Evolutionary conservation across 2,329 filamentous ascomycete species (phyloP).

Genomic region (Hypoxylon sp.): DNA sequence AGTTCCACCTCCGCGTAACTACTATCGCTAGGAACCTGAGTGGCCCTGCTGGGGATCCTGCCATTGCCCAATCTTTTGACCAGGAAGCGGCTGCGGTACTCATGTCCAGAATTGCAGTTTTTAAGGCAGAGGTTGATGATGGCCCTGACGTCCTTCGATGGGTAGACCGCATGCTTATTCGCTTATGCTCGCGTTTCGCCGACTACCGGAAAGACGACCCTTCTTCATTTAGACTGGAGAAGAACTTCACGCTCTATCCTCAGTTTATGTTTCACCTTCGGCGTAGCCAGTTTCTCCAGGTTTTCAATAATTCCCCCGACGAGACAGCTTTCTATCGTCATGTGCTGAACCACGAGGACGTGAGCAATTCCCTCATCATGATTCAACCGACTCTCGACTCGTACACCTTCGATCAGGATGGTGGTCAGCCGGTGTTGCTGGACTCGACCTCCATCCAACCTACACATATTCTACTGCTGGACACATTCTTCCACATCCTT

Average conservation of each 20-base stretch:
- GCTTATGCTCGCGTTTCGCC: conserved; percentile 94
- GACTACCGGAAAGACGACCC: conserved; percentile 99
- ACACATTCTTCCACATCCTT: conserved; percentile 99
- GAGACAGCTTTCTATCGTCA: conserved; percentile 99
- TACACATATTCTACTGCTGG: conserved; percentile 91
- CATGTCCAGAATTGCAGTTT: conserved; percentile 99
- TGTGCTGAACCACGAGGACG: conserved; percentile 96
- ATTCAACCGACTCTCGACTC: conserved; percentile 98
- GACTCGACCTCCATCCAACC: conserved; percentile 97
- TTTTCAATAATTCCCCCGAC: conserved; percentile 99
- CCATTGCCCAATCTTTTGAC: conserved; percentile 96
- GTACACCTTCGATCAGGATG: conserved; percentile 96
- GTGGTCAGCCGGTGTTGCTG: conserved; percentile 90
- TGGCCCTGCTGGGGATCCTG: conserved; percentile 92
- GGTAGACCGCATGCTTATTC: conserved; percentile 98
- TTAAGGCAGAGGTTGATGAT: conserved; percentile 98
- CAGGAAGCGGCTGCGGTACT: conserved; percentile 97
- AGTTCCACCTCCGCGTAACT: conserved; percentile 95
- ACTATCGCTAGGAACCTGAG: conserved; percentile 92
- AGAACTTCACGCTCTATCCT: conserved; percentile 98
- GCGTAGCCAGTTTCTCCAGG: conserved; percentile 95
- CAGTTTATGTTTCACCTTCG: conserved; percentile 99
- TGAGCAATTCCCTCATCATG: conserved; percentile 97
- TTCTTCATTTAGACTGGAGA: conserved; percentile 94
- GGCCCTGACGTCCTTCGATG: conserved; percentile 97